These are phyloP conservation scores for Paraphoma chrysanthemicola DNA, from an alignment of 2,329 filamentous ascomycete species.

Conservation along the genomic window DNA sequence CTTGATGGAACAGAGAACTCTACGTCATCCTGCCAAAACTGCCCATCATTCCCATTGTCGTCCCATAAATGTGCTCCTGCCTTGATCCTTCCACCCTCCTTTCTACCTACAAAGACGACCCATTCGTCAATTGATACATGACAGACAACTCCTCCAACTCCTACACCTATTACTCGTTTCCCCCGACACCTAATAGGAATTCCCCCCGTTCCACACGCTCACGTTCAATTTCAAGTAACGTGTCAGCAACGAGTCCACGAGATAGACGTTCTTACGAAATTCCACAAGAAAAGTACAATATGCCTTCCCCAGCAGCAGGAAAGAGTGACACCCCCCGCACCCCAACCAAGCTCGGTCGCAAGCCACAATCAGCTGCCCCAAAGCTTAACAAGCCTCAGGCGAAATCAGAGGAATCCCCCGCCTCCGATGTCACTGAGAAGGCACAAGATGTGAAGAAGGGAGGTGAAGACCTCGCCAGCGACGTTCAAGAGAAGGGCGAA, in stretches of 20 bases:
- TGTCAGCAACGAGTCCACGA: constrained; percentile 41
- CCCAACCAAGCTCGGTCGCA: constrained; percentile 59
- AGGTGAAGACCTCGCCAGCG: constrained; percentile 13
- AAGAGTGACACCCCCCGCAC: constrained; percentile 58
- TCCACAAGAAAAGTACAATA: constrained; percentile 41
- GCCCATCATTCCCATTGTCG: constrained; percentile 18
- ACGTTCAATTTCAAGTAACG: constrained; percentile 49
- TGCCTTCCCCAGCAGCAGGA: constrained; percentile 61
- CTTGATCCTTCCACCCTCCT: constrained; percentile 19
- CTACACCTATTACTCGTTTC: constrained; percentile 61
- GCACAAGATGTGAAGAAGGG: constrained; percentile 15
- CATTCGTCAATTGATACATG: constrained; percentile 54
- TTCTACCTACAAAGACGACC: constrained; percentile 41
- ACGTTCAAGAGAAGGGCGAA: constrained; percentile 37
- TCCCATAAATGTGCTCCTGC: constrained; percentile 41
- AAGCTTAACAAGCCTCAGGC: constrained; percentile 51
- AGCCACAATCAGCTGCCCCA: constrained; percentile 49
- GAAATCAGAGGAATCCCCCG: constrained; percentile 44
- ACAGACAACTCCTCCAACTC: constrained; percentile 54
- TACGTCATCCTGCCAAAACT: constrained; percentile 45
- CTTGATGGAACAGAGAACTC: constrained; percentile 22
- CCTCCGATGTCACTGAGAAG: constrained; percentile 45
- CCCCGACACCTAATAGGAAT: constrained; percentile 56
- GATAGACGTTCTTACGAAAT: constrained; percentile 40
- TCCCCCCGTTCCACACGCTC: constrained; percentile 46